Conservation (phyloP, 2,329 filamentous ascomycete species). For the Penicillium capsulatum region DNA sequence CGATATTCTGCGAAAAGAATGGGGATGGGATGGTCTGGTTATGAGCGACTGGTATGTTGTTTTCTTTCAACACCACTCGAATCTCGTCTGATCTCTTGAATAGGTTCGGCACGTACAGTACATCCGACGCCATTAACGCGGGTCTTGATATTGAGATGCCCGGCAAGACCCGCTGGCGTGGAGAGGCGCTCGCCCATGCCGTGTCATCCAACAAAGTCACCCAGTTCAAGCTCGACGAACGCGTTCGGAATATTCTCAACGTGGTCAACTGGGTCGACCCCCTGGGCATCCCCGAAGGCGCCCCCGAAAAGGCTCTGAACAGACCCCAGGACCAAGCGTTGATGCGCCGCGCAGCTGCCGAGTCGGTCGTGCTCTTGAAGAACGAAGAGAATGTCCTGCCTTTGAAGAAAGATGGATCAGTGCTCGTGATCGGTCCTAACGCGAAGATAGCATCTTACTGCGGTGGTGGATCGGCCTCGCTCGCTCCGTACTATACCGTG, state of each 20-base stretch:
- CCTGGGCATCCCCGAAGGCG: slow-evolving; percentile 53
- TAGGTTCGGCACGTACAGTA: slow-evolving; percentile 47
- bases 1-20: slow-evolving; percentile 45
- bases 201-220: slow-evolving; percentile 56
- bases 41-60: slow-evolving; percentile 45
- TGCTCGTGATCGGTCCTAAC: slow-evolving; percentile 55
- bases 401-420: slow-evolving; percentile 43
- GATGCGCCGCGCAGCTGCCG: slow-evolving; percentile 61
- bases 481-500: slow-evolving; percentile 45
- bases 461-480: slow-evolving; percentile 62
- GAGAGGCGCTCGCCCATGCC: slow-evolving; percentile 38
- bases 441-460: slow-evolving; percentile 48
- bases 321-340: slow-evolving; percentile 60
- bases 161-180: slow-evolving; percentile 44
- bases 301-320: slow-evolving; percentile 53
- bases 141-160: slow-evolving; percentile 49
- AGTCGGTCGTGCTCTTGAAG: slow-evolving; percentile 69
- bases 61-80: not conserved
- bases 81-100: not conserved
- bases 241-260: slow-evolving; percentile 56
- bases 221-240: slow-evolving; percentile 53
- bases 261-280: slow-evolving; percentile 57
- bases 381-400: slow-evolving; percentile 64
- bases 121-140: slow-evolving; percentile 43
- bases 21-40: slow-evolving; percentile 45